A percentile compares a stretch with the other conserved stretches of the same genome.
phyloP scores from a whole-genome alignment of 2,329 filamentous ascomycete genomes.

The Didymosphaeria variabile region DNA sequence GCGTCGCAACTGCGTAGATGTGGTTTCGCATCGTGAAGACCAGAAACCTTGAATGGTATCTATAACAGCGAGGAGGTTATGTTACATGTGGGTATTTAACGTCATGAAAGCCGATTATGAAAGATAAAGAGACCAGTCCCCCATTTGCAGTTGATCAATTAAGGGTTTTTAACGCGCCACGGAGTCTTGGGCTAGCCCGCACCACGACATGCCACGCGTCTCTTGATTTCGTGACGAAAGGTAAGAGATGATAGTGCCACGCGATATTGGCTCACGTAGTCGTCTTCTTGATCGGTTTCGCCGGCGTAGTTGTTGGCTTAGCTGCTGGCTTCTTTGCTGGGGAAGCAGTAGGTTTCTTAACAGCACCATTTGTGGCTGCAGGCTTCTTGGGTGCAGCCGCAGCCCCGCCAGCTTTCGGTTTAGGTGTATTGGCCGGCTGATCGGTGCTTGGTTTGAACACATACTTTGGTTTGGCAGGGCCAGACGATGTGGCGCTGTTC shows the following conservation, averaged over 20 bases:
- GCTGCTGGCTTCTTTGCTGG: slow-evolving; percentile 8
- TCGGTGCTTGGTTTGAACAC: slow-evolving; percentile 17
- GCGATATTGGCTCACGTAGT: not conserved
- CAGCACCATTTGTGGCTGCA: slow-evolving; percentile 4
- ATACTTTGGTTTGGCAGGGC: slow-evolving; percentile 20
- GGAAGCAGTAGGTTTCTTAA: slow-evolving; percentile 14
- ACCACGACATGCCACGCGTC: not conserved
- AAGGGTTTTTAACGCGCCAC: not conserved
- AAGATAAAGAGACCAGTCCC: not conserved
- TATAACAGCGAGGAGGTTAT: not conserved
- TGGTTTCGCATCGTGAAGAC: not conserved
- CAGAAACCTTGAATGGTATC: not conserved
- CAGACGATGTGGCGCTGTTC: slow-evolving; percentile 9
- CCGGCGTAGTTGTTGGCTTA: slow-evolving; percentile 15
- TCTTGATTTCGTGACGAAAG: not conserved
- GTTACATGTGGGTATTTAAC: not conserved
- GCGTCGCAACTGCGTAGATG: not conserved
- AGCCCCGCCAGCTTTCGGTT: slow-evolving; percentile 7
- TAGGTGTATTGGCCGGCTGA: not conserved
- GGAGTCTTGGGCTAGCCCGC: not conserved
- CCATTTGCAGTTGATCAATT: not conserved
- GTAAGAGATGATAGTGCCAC: not conserved
- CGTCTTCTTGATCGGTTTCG: slow-evolving; percentile 6
- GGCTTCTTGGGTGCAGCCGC: slow-evolving; percentile 18
- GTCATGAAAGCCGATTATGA: not conserved